Base-by-base conservation (phyloP, 345 rosid genomes). In the Eutrema heterophyllum region DNA sequence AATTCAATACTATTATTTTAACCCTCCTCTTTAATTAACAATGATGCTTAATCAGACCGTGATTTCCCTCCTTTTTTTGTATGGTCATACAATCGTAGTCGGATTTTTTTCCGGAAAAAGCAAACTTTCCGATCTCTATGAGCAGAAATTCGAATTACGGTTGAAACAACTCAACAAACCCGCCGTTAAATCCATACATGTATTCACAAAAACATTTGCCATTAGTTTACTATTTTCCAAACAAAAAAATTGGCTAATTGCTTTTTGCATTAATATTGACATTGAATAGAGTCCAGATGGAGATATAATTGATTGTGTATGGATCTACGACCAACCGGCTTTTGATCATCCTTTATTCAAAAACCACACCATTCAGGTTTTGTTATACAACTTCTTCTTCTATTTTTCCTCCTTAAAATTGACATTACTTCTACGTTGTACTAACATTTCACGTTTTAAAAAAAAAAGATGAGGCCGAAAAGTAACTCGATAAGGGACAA, bases 141-240 rank as follows among this genome's bases (percentile, higher is more conserved):
- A 61, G 51, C 57, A 59, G 13, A 78, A 84, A 64, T 82, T 88
- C 24, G 79, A 81, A 43, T 70, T 73, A 64, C 84, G 77, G 57
- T 68, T 87, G 83, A 83, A 86, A 38, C 84, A 80, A 68, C 74
- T 88, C 44, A 86, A 88, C 79, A 88, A 88, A 83, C 86, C 90
- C 4, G 77, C 89, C 48, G 67, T 81, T 40, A 86, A 85, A 71
- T 81, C 82, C 70, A 75, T 88, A 64, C 59, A 83, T 85, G 93
- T 88, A 61, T 27, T 40, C 15, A 32, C 24, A 69, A 30, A 48
- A 14, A 40, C 35, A 32, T 45, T 55, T 30, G 10, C 33, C 26
- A n/a, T 7, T 39, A 41, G 1, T 54, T 72, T 46, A 1, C 5
- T 30, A 53, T 21, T 21, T 21, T 21, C 2, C 24, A 1, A 21